A percentile compares a stretch with the other conserved stretches of the same genome.
These are phyloP conservation scores for Lactifluus hygrophoroides DNA, from an alignment of 768 basidiomycete species.

Conservation along the genomic window DNA sequence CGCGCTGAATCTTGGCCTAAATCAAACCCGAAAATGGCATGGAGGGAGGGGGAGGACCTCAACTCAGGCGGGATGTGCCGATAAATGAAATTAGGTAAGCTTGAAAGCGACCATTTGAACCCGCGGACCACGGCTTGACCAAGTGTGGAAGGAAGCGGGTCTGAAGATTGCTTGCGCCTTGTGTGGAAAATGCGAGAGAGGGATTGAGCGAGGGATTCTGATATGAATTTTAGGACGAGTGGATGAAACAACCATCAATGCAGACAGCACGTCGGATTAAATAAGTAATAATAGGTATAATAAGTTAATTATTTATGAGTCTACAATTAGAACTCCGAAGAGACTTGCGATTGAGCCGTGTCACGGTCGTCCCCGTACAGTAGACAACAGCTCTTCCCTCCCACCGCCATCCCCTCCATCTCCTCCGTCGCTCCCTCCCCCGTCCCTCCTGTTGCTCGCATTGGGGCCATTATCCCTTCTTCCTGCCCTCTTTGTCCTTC, in stretches of 20 bases:
- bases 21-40: not conserved
- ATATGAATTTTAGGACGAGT: not conserved
- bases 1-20: not conserved
- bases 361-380: constrained; percentile 8
- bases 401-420: constrained; percentile 22
- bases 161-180: not conserved
- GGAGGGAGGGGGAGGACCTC: not conserved
- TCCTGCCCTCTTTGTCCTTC: not conserved
- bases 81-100: constrained; percentile 4
- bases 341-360: constrained; percentile 16
- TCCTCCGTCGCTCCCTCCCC: constrained; percentile 12
- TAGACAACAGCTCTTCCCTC: constrained; percentile 22
- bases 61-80: constrained; percentile 6
- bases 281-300: not conserved
- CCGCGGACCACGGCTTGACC: constrained; percentile 11
- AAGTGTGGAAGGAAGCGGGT: not conserved
- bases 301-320: not conserved
- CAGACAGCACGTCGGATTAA: no score
- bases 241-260: no score
- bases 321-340: constrained; percentile 18
- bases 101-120: not conserved
- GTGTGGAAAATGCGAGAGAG: not conserved
- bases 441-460: constrained; percentile 10
- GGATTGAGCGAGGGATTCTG: not conserved
- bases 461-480: not conserved